A percentile compares a stretch with the other conserved stretches of the same genome.
Evolutionary conservation across 345 rosid species (phyloP).

Genomic region (Microthlaspi erraticum): DNA sequence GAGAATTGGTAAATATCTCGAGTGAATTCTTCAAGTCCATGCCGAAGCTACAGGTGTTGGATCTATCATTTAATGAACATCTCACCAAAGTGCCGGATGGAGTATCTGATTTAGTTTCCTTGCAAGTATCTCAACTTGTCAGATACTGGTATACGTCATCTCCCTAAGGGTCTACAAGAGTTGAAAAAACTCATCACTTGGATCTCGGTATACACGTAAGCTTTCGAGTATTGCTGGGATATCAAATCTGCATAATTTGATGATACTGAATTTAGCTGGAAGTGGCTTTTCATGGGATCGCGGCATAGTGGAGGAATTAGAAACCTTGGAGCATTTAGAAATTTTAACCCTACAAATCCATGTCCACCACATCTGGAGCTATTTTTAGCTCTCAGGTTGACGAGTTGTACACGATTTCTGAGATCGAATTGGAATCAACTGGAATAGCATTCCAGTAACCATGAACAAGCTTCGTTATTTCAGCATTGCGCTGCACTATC

Average conservation of each 20-base stretch:
- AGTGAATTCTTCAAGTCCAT: slow-evolving; percentile 42
- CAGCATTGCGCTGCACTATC: too few species aligned
- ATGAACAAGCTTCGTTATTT: too few species aligned
- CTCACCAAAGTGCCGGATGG: not conserved
- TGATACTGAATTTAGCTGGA: rapidly evolving
- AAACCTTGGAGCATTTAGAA: slow-evolving; percentile 6
- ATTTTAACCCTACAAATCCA: rapidly evolving
- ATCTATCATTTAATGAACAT: slow-evolving; percentile 25
- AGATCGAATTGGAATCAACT: too few species aligned
- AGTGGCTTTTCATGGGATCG: not conserved
- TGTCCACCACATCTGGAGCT: too few species aligned
- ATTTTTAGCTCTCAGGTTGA: too few species aligned
- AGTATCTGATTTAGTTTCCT: slow-evolving; percentile 26
- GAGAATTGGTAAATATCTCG: slow-evolving; percentile 14
- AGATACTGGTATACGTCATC: not conserved
- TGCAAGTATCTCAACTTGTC: slow-evolving; percentile 35
- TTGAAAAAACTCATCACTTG: slow-evolving; percentile 11
- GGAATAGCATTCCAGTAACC: too few species aligned
- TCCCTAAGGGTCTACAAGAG: slow-evolving; percentile 5
- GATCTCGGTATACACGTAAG: not conserved
- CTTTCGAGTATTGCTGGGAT: not conserved
- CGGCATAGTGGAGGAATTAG: not conserved
- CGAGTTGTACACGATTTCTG: too few species aligned
- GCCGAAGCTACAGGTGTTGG: slow-evolving; percentile 45
- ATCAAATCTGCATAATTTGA: slow-evolving; percentile 5